Base-by-base conservation (phyloP, 1,284 basidiomycete species). In the Coniferiporia weirii region DNA sequence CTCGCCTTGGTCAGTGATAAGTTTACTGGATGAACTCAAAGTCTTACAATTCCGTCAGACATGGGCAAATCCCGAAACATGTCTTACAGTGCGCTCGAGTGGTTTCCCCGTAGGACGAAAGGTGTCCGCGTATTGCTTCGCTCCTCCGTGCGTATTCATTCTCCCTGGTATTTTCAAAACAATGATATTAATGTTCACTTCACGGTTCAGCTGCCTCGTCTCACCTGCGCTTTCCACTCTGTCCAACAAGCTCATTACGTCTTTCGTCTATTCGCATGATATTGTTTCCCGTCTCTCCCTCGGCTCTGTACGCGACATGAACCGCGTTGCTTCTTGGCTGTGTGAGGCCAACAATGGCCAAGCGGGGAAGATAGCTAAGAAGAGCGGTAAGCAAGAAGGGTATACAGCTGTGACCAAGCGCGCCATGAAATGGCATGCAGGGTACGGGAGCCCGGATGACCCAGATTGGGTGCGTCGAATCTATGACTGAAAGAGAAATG, bases 251-350 rank as follows among this genome's bases (percentile, higher is more conserved):
- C 75, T 93, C 20, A 82, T 94, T 59, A 82, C 84, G 1, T 91
- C 88, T 3, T 88, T 91, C 64, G 83, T 91, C 1, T 88, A 91
- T 70, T 91, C 89, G 4, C 85, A 90, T 68, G 92, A 94, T 64
- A 78, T 92, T 53, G 87, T 94, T 9, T 83, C 87, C 1, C 80
- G 91, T 15, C 75, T 94, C 1, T 90, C 87, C 1, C 75, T 93
- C 4, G 91, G 90, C 2, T 83, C 88, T 51, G 81, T 93, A 19
- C 80, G 85, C 19, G 90, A 93, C 68, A 79, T 93, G 43, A 83
- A 82, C 52, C 85, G 88, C 55, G 87, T 85, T 3, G 82, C 84
- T 1, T 77, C 83, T 58, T 92, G 89, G 90, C 73, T 93, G 19
- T 91, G 89, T 67, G 85, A 89, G 64, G 87, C 80, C 43, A 82